These are phyloP conservation scores for Penicillium fimorum DNA, from an alignment of 495 filamentous ascomycete species.

Conservation along the genomic window DNA sequence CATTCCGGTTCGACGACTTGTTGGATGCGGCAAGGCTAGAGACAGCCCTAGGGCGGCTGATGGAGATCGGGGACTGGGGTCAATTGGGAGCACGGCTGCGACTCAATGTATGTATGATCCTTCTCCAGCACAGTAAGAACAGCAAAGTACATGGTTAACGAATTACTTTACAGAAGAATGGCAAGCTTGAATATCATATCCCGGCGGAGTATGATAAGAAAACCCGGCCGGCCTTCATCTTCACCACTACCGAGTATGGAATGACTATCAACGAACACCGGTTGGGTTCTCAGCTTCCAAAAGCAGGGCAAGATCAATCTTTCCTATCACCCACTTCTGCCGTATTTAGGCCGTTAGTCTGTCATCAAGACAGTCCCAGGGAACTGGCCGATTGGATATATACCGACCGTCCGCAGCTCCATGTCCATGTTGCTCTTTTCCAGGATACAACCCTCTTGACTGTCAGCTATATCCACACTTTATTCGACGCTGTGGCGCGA, in stretches of 20 bases:
- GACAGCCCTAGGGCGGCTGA: conserved; percentile 32
- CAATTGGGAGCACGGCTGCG: conserved; percentile 45
- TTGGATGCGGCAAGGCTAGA: conserved; percentile 44
- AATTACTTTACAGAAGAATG: conserved; percentile 14
- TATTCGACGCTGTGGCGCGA: conserved; percentile 45
- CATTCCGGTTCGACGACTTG: conserved; percentile 47
- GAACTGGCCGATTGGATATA: conserved; percentile 41
- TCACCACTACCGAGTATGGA: conserved; percentile 27
- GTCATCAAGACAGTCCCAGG: conserved; percentile 20
- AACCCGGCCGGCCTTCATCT: conserved; percentile 33
- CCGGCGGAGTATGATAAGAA: conserved; percentile 30
- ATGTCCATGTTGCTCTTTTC: conserved; percentile 48
- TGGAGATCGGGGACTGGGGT: conserved; percentile 41
- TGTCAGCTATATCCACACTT: conserved; percentile 43
- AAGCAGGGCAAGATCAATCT: conserved; percentile 15
- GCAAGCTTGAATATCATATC: conserved; percentile 45
- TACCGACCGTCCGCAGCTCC: conserved; percentile 46
- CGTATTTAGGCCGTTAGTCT: conserved; percentile 22
- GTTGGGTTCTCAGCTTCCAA: conserved; percentile 18
- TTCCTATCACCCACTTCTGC: conserved; percentile 23
- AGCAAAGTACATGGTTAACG: not conserved
- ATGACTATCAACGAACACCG: conserved; percentile 32
- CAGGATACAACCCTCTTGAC: conserved; percentile 48
- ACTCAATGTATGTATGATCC: conserved; percentile 25
- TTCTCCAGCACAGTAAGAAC: not conserved